Evolutionary conservation across 1,139 yeast species (phyloP).

Genomic region (Yamadazyma triangularis): DNA sequence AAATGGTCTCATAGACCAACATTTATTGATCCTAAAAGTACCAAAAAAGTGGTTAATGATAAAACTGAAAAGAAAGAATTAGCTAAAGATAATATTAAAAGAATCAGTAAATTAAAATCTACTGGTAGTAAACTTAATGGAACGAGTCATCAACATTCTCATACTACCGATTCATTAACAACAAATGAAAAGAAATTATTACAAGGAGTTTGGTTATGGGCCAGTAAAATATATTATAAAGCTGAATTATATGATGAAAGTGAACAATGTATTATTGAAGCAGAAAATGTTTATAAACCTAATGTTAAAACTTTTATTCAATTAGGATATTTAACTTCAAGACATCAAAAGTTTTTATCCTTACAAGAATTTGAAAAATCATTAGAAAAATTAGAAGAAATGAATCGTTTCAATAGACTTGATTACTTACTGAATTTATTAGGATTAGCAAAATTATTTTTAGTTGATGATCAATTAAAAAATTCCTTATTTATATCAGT

Average conservation of each 20-base stretch:
- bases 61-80: constrained; percentile 12
- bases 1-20: constrained; percentile 49
- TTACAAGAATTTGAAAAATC: constrained; percentile 68
- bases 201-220: constrained; percentile 73
- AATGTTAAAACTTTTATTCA: constrained; percentile 50
- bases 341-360: constrained; percentile 43
- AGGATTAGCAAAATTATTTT: constrained; percentile 59
- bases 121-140: constrained; percentile 1
- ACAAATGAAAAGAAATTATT: constrained; percentile 29
- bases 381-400: constrained; percentile 36
- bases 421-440: constrained; percentile 56
- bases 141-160: constrained; percentile 3
- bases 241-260: constrained; percentile 57
- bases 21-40: constrained; percentile 32
- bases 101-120: constrained; percentile 13
- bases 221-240: constrained; percentile 60
- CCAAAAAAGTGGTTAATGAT: constrained; percentile 1
- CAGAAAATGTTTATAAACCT: constrained; percentile 51
- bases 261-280: constrained; percentile 70
- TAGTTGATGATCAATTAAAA: constrained; percentile 34
- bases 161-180: constrained; percentile 2
- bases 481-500: constrained; percentile 36
- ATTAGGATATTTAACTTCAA: constrained; percentile 48
- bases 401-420: constrained; percentile 21
- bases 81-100: constrained; percentile 18